Evolutionary conservation across 2,329 filamentous ascomycete species (phyloP).

Genomic region (Davidsoniella australis): DNA sequence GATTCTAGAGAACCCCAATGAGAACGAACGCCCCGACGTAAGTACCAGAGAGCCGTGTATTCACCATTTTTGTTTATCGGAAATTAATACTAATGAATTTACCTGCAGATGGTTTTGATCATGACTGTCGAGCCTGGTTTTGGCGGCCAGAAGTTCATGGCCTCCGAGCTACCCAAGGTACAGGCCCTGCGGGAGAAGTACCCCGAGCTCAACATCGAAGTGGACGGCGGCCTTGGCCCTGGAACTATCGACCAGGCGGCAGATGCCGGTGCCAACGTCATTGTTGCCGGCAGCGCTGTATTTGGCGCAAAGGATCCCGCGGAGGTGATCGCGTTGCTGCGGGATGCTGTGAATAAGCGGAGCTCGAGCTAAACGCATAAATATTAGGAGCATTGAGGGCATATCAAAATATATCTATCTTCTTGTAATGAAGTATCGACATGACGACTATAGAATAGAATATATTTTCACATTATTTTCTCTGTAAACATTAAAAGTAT

Average conservation of each 20-base stretch:
- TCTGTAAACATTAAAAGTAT: background rate
- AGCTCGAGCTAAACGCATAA: constrained; percentile 22
- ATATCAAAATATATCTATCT: background rate
- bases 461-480: background rate
- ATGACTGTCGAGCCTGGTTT: constrained; percentile 99
- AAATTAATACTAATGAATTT: constrained; percentile 11
- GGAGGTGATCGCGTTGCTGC: constrained; percentile 69
- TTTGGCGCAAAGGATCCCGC: constrained; percentile 81
- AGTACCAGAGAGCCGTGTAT: constrained; percentile 21
- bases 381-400: background rate
- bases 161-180: constrained; percentile 87
- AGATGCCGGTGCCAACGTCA: constrained; percentile 91
- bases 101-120: constrained; percentile 74
- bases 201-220: constrained; percentile 88
- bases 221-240: constrained; percentile 80
- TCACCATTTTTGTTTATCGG: too few species aligned
- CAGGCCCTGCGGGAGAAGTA: constrained; percentile 66
- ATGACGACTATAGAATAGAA: background rate
- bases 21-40: constrained; percentile 75
- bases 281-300: constrained; percentile 89
- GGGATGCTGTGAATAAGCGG: constrained; percentile 57
- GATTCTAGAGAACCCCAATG: constrained; percentile 56
- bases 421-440: background rate
- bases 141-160: constrained; percentile 97
- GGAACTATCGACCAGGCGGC: constrained; percentile 87